A percentile compares a stretch with the other conserved stretches of the same genome.
Evolutionary conservation across 176 grass and related monocot species (phyloP).

Genomic region (Ensete ventricosum): DNA sequence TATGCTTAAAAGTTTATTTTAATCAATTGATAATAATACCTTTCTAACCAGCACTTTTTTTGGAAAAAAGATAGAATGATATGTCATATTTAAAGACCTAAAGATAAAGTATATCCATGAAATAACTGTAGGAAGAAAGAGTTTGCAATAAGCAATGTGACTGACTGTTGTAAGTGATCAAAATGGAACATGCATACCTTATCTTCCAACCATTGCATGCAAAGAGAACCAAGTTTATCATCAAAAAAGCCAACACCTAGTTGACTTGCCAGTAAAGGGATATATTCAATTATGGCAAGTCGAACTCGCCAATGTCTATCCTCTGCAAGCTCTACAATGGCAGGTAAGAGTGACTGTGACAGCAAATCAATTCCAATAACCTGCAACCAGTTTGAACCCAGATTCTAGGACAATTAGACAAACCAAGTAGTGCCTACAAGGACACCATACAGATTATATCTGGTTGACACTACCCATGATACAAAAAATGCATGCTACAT

Average conservation of each 20-base stretch:
- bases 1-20: not conserved
- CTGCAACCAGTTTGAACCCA: slow-evolving; percentile 30
- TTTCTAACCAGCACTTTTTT: too few relatives aligned
- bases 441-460: too few relatives aligned
- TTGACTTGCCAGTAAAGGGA: slow-evolving; percentile 82
- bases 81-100: too few relatives aligned
- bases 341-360: slow-evolving; percentile 83
- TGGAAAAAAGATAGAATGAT: too few relatives aligned
- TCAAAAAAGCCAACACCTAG: slow-evolving; percentile 92
- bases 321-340: slow-evolving; percentile 91
- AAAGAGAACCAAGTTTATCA: slow-evolving; percentile 86
- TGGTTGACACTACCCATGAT: too few relatives aligned
- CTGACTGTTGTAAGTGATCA: not conserved
- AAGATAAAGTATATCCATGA: too few relatives aligned
- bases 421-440: not conserved
- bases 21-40: not conserved
- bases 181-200: slow-evolving; percentile 45
- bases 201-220: slow-evolving; percentile 99
- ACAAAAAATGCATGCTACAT: too few relatives aligned
- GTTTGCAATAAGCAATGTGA: too few relatives aligned
- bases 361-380: slow-evolving; percentile 93
- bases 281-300: slow-evolving; percentile 95
- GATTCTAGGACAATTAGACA: not conserved
- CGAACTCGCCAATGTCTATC: slow-evolving; percentile 97
- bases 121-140: too few relatives aligned